Base-by-base conservation (phyloP, 257 asterid species). In the Solanum pennellii region DNA sequence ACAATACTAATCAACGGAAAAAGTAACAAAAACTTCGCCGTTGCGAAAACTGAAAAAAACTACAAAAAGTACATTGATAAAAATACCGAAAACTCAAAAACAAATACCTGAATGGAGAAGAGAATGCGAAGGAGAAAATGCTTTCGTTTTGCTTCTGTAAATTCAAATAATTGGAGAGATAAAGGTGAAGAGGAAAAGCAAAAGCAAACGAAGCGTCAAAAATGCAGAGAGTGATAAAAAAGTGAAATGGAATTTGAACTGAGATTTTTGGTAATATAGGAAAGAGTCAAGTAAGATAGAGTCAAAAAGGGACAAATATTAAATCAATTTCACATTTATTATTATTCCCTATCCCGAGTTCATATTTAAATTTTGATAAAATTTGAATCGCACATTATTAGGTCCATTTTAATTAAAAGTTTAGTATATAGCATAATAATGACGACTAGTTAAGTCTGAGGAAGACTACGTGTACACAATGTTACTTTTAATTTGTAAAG, bases 101-200 rank as follows among this genome's bases (percentile, higher is more conserved):
- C 8, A 14, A 14, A 18, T 10, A 73, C 82, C 82, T 73, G 29
- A 73, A 73, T 72, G 47, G 29, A 73, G 49, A 73, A 20, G 47
- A 20, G 13, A 73, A 37, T 20, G 86, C 20, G 25, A 3, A 20
- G 66, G 66, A 59, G 66, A 59, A 59, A 59, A 59, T 10, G 66
- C 66, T 20, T 59, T 20, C 66, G 79, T 49, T 60, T 9, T 45
- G 27, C 45, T 56, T 52, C 71, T 10, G 47, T 2, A 56, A 83
- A 83, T 62, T 83, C 69, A 83, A 83, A 83, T 83, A 20, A 83
- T 62, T 52, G 45, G 73, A 83, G 72, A 83, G 86, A 83, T 49
- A 72, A 72, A 16, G 45, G 7, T 59, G 42, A 39, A 82, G 66
- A 69, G 41, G 23, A 68, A 69, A 68, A 69, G 37, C 41, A 18